Evolutionary conservation across 2,329 filamentous ascomycete genomes (phyloP).

Genomic region (Paecilomyces sp.): DNA sequence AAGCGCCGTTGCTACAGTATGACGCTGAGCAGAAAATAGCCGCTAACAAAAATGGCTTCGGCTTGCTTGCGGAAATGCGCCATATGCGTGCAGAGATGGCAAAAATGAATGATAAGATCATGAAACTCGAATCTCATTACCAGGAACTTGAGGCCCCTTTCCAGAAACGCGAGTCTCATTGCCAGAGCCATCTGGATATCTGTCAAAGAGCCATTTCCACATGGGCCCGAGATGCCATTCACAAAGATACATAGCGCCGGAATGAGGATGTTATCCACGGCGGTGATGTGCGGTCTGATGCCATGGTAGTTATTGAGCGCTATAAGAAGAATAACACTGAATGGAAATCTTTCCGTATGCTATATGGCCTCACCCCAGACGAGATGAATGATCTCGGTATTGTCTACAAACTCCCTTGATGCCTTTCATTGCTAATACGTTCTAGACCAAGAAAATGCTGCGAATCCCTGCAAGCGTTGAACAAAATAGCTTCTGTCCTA

Average conservation of each 20-base stretch:
- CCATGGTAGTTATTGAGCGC: constrained; percentile 4
- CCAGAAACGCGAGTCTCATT: constrained; percentile 1
- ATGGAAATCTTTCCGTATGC: constrained; percentile 3
- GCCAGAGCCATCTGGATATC: constrained; percentile 6
- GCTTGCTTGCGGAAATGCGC: background rate
- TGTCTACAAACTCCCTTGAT: background rate
- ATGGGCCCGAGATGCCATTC: constrained; percentile 4
- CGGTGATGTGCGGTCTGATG: constrained; percentile 4
- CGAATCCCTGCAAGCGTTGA: constrained; percentile 1
- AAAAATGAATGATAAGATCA: background rate
- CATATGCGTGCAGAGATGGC: background rate
- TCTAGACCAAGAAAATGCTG: constrained; percentile 3
- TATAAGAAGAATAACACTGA: constrained; percentile 3
- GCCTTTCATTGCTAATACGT: constrained; percentile 1
- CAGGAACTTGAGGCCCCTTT: too few species aligned
- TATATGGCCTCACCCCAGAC: constrained; percentile 5
- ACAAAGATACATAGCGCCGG: constrained; percentile 3
- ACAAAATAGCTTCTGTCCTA: background rate
- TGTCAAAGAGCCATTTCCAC: constrained; percentile 4
- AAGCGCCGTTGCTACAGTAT: too few species aligned
- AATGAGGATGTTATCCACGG: constrained; percentile 3
- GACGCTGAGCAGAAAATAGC: background rate
- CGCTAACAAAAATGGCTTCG: background rate
- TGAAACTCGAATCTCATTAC: background rate
- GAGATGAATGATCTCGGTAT: constrained; percentile 4